Evolutionary conservation across 1,139 yeast genomes (phyloP), one percentile per base, ranked within the genome.

Genomic region (Candida neerlandica): DNA sequence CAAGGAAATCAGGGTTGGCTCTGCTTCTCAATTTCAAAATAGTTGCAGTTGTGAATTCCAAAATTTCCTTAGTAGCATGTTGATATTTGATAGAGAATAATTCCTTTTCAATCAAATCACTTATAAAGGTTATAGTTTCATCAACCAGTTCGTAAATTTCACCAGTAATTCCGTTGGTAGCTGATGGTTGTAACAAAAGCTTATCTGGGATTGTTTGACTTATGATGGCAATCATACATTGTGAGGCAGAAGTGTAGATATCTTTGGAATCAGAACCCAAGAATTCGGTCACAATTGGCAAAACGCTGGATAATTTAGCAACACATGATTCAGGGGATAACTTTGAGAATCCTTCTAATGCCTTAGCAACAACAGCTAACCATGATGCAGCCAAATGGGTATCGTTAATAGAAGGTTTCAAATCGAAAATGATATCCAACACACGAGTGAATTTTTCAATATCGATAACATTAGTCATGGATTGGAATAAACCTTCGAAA

Each of bases 321-420:
- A 91, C 63, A 51, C 90, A 85, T 34, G 73, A 69, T 29, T 74
- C 63, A 1, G 91, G 83, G 54, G 86, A 82, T 53, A 86, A 73
- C 15, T 68, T 65, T 14, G 92, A 74, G 62, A 84, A 89, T 5
- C 92, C 79, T 47, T 84, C 83, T 55, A 88, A 75, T 43, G 95
- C 96, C 62, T 90, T 91, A 6, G 97, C 96, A 38, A 94, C 81
- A 23, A 91, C 96, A 0, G 97, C 96, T 46, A 91, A 80, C 99
- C 99, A 94, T 9, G 97, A 82, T 15, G 96, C 97, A 14, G 95
- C 90, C 58, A 94, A 78, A 65, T 90, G 92, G 40, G 86, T 76
- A 62, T 94, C 99, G 58, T 86, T 87, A 26, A 81, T 65, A 1
- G 96, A 78, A 5, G 99, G 99, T 57, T 85, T 85, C 62, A 92